phyloP scores from a whole-genome alignment of 345 rosid genomes.

The Gossypium raimondii region DNA sequence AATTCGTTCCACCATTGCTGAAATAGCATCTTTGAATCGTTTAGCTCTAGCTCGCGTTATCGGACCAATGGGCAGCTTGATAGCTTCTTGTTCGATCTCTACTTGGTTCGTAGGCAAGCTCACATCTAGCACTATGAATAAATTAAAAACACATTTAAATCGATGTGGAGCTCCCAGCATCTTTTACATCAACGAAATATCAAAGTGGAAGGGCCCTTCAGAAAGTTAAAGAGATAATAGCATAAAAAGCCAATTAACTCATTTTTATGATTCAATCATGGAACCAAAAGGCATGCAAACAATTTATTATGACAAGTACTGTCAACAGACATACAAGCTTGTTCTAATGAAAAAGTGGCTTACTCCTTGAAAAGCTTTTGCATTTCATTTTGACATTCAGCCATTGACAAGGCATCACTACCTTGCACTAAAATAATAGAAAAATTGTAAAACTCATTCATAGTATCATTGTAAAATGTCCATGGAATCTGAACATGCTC shows the following conservation, averaged over 20 bases:
- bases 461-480: neutral
- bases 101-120: no score
- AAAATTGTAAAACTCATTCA: neutral
- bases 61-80: no score
- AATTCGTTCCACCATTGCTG: no score
- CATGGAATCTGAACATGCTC: slow-evolving; percentile 4
- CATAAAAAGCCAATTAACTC: neutral
- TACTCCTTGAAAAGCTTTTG: slow-evolving; percentile 68
- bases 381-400: slow-evolving; percentile 62
- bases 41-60: no score
- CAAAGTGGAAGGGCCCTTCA: neutral
- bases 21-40: no score
- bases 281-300: neutral
- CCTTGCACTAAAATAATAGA: slow-evolving; percentile 31
- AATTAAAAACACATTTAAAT: neutral
- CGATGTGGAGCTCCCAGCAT: neutral
- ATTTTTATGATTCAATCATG: neutral
- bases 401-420: slow-evolving; percentile 42
- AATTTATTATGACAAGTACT: neutral
- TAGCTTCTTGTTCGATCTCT: no score
- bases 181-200: neutral
- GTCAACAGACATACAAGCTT: neutral
- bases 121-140: neutral
- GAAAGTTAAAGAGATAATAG: neutral
- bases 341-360: slow-evolving; percentile 28